A percentile compares a stretch with the other conserved stretches of the same genome.
Evolutionary conservation across 805 yeast species (phyloP).

Genomic region (Candida sithepensis): DNA sequence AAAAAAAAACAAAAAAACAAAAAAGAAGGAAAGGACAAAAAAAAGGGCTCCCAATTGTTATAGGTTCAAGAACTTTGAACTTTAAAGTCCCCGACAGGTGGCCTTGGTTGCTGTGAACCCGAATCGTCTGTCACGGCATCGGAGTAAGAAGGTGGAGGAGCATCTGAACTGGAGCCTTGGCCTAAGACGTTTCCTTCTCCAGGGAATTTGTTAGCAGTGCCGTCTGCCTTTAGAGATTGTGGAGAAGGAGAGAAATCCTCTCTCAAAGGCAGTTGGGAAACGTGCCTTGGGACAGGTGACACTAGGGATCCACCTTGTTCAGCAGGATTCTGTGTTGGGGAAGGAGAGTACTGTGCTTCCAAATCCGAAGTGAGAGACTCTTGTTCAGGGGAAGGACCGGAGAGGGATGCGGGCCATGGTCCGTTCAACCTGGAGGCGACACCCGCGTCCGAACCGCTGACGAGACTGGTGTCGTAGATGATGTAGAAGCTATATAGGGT

Average conservation of each 20-base stretch:
- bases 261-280: conserved; percentile 2
- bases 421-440: conserved; percentile 10
- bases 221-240: background rate
- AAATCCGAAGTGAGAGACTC: background rate
- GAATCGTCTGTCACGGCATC: conserved; percentile 11
- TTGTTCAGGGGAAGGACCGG: background rate
- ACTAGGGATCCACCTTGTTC: background rate
- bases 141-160: conserved; percentile 21
- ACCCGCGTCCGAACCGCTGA: conserved; percentile 22
- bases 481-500: conserved; percentile 48
- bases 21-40: background rate
- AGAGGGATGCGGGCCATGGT: no score
- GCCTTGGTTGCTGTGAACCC: background rate
- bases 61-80: conserved; percentile 14
- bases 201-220: background rate
- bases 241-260: conserved; percentile 9
- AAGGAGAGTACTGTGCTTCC: background rate
- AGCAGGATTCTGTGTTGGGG: background rate
- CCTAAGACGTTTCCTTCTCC: conserved; percentile 1
- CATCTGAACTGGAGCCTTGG: conserved; percentile 4
- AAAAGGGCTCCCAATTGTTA: background rate
- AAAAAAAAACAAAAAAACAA: no score
- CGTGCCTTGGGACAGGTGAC: conserved; percentile 7
- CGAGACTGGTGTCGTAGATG: conserved; percentile 29
- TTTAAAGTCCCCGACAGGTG: conserved; percentile 22